Evolutionary conservation across 176 grass and related monocot genomes (phyloP).

Genomic region (Pontederia crassipes): DNA sequence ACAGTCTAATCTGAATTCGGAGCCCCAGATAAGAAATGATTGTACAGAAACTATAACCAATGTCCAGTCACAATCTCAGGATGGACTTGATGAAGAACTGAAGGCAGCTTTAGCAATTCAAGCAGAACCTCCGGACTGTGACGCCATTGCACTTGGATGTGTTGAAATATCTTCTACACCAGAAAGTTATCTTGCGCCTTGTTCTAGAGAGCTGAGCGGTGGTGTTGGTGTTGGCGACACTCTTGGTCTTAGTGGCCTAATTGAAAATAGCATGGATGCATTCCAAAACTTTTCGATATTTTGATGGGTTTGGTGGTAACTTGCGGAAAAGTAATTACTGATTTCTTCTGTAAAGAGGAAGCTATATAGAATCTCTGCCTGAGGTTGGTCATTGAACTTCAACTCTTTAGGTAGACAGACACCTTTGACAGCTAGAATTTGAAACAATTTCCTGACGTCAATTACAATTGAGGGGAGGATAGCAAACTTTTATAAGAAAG

Average conservation of each 20-base stretch:
- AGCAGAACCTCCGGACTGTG: constrained; percentile 3
- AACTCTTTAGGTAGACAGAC: too few relatives aligned
- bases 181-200: constrained; percentile 9
- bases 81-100: not conserved
- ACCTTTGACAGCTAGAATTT: too few relatives aligned
- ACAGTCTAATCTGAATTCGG: not conserved
- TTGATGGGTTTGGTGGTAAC: constrained; percentile 10
- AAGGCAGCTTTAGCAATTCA: not conserved
- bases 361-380: too few relatives aligned
- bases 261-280: constrained; percentile 63
- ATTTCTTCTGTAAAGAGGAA: too few relatives aligned
- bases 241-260: constrained; percentile 37
- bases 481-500: too few relatives aligned
- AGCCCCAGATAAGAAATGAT: not conserved
- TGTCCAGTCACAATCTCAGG: not conserved
- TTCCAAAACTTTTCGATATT: constrained; percentile 70
- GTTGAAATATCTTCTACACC: constrained; percentile 17
- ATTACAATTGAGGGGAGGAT: too few relatives aligned
- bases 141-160: constrained; percentile 11
- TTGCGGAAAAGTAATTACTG: too few relatives aligned
- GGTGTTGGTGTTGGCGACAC: constrained; percentile 33
- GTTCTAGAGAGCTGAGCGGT: constrained; percentile 34
- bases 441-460: too few relatives aligned
- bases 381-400: too few relatives aligned
- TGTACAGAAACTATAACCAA: not conserved